These are phyloP conservation scores for Tetrahymena borealis DNA, from an alignment of 73 alveolate species.

Conservation along the genomic window DNA sequence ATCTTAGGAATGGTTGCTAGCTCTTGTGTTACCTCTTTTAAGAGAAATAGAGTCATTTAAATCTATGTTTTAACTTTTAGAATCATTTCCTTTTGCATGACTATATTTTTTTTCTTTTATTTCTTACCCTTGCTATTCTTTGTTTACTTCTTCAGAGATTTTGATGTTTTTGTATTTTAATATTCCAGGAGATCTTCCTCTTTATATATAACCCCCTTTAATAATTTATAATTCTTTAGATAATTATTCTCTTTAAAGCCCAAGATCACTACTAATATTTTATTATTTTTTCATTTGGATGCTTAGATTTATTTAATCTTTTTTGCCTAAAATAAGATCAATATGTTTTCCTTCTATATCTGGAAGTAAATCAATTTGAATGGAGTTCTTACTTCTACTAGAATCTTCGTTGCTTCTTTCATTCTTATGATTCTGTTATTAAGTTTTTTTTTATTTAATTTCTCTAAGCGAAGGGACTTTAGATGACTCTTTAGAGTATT, in stretches of 20 bases:
- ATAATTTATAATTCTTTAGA: background rate
- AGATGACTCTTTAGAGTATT: background rate
- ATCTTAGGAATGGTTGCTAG: background rate
- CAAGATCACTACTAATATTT: background rate
- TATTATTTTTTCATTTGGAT: background rate
- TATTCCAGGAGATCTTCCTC: background rate
- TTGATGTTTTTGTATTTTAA: background rate
- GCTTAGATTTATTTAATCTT: background rate
- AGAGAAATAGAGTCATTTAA: background rate
- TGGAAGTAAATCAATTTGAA: background rate
- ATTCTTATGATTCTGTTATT: background rate
- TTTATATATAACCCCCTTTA: background rate
- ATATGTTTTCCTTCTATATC: background rate
- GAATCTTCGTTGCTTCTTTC: background rate
- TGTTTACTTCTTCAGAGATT: background rate
- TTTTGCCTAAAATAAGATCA: background rate
- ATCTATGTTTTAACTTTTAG: background rate
- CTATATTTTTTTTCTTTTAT: background rate
- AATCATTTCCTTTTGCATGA: background rate
- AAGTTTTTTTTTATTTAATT: background rate
- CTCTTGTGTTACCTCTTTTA: background rate
- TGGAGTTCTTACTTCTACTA: background rate
- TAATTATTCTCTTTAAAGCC: background rate
- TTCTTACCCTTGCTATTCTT: no score
- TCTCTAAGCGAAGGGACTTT: background rate